Percentiles rank a stretch among this genome's conserved stretches.
phyloP scores from a whole-genome alignment of 2,329 filamentous ascomycete genomes.

The Mycosphaerelloides madeirae region DNA sequence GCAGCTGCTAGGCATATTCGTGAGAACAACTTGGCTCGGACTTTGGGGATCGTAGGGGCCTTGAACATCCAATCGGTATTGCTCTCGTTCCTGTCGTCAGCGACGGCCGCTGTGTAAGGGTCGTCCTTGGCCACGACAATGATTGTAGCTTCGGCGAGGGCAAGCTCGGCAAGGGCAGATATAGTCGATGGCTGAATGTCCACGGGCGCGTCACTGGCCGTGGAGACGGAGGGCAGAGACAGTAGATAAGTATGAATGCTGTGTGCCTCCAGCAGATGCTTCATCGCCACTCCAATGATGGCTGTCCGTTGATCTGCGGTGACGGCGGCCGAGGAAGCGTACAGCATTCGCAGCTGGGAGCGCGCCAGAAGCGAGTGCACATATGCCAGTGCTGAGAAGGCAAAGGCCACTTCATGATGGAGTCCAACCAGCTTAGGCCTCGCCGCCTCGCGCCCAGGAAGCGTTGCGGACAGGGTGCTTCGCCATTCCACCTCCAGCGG shows the following conservation, averaged over 20 bases:
- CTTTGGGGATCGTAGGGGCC: conserved; percentile 79
- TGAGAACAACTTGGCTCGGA: conserved; percentile 82
- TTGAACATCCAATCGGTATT: conserved; percentile 97
- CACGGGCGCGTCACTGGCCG: conserved; percentile 34
- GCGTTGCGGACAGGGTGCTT: conserved; percentile 63
- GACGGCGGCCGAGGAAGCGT: conserved; percentile 59
- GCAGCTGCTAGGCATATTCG: conserved; percentile 80
- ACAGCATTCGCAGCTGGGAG: conserved; percentile 66
- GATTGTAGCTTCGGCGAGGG: conserved; percentile 82
- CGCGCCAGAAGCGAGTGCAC: conserved; percentile 69
- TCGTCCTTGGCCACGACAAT: conserved; percentile 91
- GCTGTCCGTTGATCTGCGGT: conserved; percentile 62
- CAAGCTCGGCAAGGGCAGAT: conserved; percentile 53
- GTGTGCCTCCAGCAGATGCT: conserved; percentile 70
- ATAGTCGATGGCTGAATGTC: conserved; percentile 44
- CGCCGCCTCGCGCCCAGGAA: conserved; percentile 60
- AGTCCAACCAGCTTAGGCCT: conserved; percentile 68
- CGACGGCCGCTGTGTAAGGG: conserved; percentile 77
- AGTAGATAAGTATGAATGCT: conserved; percentile 70
- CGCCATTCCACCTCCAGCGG: conserved; percentile 75
- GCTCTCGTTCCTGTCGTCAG: conserved; percentile 73
- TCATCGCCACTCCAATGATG: conserved; percentile 69
- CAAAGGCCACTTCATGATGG: conserved; percentile 78
- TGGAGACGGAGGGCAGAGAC: conserved; percentile 45
- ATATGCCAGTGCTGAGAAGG: conserved; percentile 70